These are phyloP conservation scores for Tillandsia leiboldiana DNA, from an alignment of 176 grass and related monocot species.

Conservation along the genomic window DNA sequence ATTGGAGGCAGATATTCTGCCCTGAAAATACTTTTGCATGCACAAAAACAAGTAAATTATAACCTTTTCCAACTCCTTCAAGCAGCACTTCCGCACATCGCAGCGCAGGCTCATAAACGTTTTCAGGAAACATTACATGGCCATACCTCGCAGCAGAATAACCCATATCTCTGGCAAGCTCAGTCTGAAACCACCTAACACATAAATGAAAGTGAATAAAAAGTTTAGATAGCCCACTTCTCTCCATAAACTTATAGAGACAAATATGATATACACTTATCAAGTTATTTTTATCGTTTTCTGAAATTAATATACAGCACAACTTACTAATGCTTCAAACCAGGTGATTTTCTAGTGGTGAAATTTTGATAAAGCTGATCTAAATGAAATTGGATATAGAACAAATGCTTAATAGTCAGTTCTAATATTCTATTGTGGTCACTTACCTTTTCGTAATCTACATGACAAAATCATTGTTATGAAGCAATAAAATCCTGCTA, in stretches of 20 bases:
- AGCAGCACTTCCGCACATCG: slow-evolving; percentile 88
- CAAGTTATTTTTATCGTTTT: slow-evolving; percentile 15
- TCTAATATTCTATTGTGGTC: too few relatives aligned
- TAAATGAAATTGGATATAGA: too few relatives aligned
- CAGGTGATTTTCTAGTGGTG: not conserved
- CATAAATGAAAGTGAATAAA: slow-evolving; percentile 24
- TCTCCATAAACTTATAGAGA: slow-evolving; percentile 16
- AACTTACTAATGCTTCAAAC: slow-evolving; percentile 31
- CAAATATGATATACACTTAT: not conserved
- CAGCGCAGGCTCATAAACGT: slow-evolving; percentile 90
- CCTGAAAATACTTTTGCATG: not conserved
- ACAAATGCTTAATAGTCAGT: too few relatives aligned
- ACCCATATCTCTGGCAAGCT: slow-evolving; percentile 92
- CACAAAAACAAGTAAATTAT: not conserved
- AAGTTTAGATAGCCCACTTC: slow-evolving; percentile 39
- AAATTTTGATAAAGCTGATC: too few relatives aligned
- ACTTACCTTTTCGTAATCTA: too few relatives aligned
- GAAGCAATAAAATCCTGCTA: too few relatives aligned
- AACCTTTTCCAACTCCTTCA: slow-evolving; percentile 87
- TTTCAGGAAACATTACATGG: slow-evolving; percentile 99
- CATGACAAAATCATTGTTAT: too few relatives aligned
- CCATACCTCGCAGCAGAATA: slow-evolving; percentile 91
- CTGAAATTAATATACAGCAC: not conserved
- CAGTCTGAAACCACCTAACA: slow-evolving; percentile 56
- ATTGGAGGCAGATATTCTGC: too few relatives aligned